These are phyloP conservation scores for Plicaturopsis crispa DNA, from an alignment of 768 basidiomycete genomes.

Conservation along the genomic window DNA sequence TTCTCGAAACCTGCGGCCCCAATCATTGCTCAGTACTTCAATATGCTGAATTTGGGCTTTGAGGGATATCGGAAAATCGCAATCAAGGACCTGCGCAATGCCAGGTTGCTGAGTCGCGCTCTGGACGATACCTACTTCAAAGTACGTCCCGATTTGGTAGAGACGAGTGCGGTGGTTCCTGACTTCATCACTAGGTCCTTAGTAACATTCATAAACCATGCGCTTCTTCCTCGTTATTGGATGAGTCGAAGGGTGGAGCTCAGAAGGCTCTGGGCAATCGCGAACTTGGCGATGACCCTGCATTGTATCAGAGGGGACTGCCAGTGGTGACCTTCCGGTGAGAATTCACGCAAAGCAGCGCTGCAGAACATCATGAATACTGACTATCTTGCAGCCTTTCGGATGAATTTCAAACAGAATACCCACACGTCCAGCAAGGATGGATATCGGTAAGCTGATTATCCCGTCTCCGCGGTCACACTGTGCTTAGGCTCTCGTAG, in stretches of 20 bases:
- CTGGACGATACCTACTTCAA: constrained; percentile 48
- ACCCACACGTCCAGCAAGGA: constrained; percentile 44
- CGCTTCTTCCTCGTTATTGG: constrained; percentile 13
- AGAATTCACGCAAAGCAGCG: constrained; percentile 2
- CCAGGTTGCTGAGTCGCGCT: constrained; percentile 47
- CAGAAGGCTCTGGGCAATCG: too few relatives aligned
- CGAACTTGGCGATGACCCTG: constrained; percentile 29
- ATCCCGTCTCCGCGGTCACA: too few relatives aligned
- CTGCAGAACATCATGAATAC: constrained; percentile 9
- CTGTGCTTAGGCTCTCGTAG: constrained; percentile 16
- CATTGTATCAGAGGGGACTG: constrained; percentile 41
- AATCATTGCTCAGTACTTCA: constrained; percentile 52
- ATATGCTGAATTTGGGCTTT: constrained; percentile 53
- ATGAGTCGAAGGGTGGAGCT: constrained; percentile 22
- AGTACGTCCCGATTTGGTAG: constrained; percentile 16
- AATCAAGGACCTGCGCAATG: constrained; percentile 44
- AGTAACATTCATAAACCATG: constrained; percentile 42
- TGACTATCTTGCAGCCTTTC: constrained; percentile 28
- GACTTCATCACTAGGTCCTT: constrained; percentile 23
- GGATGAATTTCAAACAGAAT: constrained; percentile 41
- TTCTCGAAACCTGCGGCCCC: constrained; percentile 55
- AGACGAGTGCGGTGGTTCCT: too few relatives aligned
- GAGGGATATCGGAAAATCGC: constrained; percentile 43
- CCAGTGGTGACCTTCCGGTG: constrained; percentile 57
- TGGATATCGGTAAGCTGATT: constrained; percentile 55